Conservation (phyloP, 2,329 filamentous ascomycete species). For the Xylaria sp. region DNA sequence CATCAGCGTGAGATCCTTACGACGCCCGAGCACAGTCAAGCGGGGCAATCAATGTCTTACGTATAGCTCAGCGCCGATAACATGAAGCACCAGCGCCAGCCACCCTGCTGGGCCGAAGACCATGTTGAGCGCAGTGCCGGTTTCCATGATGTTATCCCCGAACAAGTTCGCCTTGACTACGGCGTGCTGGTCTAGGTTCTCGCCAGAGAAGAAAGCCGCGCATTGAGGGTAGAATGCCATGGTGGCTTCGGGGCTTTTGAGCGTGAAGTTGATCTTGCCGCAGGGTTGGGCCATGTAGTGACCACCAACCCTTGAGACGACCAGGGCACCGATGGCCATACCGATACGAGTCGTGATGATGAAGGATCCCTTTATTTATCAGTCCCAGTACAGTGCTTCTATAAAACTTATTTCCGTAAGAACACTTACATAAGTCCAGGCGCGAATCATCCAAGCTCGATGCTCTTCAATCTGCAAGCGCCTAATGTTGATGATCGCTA, state of each 20-base stretch:
- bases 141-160: conserved; percentile 45
- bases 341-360: conserved; percentile 66
- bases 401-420: neutral
- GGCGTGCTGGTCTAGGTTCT: conserved; percentile 44
- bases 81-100: conserved; percentile 64
- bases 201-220: conserved; percentile 51
- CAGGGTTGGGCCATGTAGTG: conserved; percentile 55
- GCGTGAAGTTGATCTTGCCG: conserved; percentile 59
- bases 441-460: conserved; percentile 71
- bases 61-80: conserved; percentile 60
- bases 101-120: conserved; percentile 65
- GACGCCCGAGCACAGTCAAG: no score
- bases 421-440: conserved; percentile 59
- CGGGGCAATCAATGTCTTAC: conserved; percentile 46
- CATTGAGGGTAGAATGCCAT: conserved; percentile 59
- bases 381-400: neutral
- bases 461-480: conserved; percentile 71
- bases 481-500: conserved; percentile 69
- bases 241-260: conserved; percentile 46
- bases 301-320: conserved; percentile 30
- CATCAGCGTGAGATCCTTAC: neutral
- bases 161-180: conserved; percentile 51
- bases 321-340: conserved; percentile 52
- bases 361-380: conserved; percentile 53
- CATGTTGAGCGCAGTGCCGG: conserved; percentile 58